Evolutionary conservation across 495 filamentous ascomycete genomes (phyloP), one percentile per base, ranked within the genome.

Genomic region (Tetracladium setigerum): DNA sequence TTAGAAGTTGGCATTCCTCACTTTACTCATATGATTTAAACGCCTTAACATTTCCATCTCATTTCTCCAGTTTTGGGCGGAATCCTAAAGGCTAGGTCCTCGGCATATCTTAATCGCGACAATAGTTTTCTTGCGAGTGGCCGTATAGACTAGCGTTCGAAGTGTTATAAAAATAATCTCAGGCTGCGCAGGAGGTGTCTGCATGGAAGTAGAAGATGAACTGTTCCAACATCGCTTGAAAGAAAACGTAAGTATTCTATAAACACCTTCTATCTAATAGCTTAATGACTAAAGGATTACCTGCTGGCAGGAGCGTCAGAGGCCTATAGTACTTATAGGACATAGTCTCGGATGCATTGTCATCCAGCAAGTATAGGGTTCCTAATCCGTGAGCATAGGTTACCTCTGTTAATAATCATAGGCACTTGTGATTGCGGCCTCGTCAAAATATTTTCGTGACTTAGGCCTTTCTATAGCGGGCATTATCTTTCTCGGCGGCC

Each of bases 401-500:
- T 40, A 44, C 31, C 10, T 16, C 30, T 30, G 1, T 18, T 45
- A 37, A 51, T 27, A n/a, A 32, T 13, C 32, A 40, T 44, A 51
- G 48, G 48, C 41, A 32, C 41, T 51, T 45, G 41, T 51, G 2
- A 31, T 33, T 38, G 41, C 41, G 8, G 41, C 22, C 35, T 24
- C 16, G 14, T 15, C 17, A 9, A 31, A 18, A 42, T 1, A 51
- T 16, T 51, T 45, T 24, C 11, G 3, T 27, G 41, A 51, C 13
- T 14, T 51, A 34, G 5, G 34, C 40, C 48, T 44, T n/a, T 44
- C 48, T 40, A 11, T 44, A 3, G 48, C 41, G 31, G 48, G 48
- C 22, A 18, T 51, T 14, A 31, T 51, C 41, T 51, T 51, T 45
- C 48, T 51, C 41, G 48, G 48, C 16, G 48, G 1, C 10, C 48